Percentiles rank a stretch among this genome's conserved stretches.
Conservation (phyloP, 2,329 filamentous ascomycete species). For the Parafenestella ontariensis region DNA sequence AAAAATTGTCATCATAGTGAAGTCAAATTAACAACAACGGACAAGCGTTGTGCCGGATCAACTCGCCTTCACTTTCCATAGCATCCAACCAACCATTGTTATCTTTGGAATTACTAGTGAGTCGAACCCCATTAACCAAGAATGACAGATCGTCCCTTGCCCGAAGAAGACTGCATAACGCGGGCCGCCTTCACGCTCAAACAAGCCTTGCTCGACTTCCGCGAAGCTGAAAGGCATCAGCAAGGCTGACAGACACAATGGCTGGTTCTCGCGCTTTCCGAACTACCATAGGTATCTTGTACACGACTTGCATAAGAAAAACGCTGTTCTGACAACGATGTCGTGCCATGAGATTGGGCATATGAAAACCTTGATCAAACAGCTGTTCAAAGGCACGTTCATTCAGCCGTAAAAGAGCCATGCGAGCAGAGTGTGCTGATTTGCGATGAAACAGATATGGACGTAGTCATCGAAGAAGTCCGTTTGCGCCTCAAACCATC, state of each 20-base stretch:
- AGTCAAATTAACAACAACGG: too few species aligned
- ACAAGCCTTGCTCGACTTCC: slow-evolving; percentile 1
- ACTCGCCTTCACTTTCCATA: too few species aligned
- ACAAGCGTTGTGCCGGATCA: too few species aligned
- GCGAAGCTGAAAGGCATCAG: neutral
- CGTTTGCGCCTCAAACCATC: neutral
- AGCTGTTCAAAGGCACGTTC: slow-evolving; percentile 11
- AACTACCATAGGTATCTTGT: neutral
- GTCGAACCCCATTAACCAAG: too few species aligned
- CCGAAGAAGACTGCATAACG: neutral
- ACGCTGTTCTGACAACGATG: slow-evolving; percentile 1
- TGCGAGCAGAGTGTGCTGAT: neutral
- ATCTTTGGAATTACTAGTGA: too few species aligned
- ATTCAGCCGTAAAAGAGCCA: too few species aligned
- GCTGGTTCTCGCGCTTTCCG: slow-evolving; percentile 6
- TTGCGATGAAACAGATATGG: neutral
- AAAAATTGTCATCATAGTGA: neutral
- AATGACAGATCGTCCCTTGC: too few species aligned
- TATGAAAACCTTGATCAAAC: slow-evolving; percentile 2
- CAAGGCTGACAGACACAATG: neutral
- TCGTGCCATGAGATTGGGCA: slow-evolving; percentile 6
- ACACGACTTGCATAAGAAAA: neutral
- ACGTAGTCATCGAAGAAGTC: slow-evolving; percentile 9
- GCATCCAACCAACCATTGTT: too few species aligned
- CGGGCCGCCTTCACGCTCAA: neutral